Evolutionary conservation across 495 filamentous ascomycete genomes (phyloP), one percentile per base, ranked within the genome.

Genomic region (Trichoderma gamsii): DNA sequence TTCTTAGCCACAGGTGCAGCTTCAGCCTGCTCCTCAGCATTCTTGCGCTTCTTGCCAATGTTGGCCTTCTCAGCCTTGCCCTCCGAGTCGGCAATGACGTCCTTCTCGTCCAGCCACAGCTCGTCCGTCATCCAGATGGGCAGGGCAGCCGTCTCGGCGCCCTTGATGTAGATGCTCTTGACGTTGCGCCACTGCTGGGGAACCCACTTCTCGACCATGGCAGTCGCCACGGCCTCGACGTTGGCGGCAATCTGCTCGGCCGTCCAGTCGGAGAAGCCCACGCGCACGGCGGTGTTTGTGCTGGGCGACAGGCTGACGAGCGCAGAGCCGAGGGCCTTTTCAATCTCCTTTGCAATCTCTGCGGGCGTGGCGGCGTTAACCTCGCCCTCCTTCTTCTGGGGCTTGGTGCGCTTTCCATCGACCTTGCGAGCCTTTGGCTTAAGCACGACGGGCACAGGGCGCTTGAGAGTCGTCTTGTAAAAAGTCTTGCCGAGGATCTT

Each of bases 91-190:
- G 84, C 78, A 8, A 96, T 78, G 6, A 97, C 89, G 77, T 96
- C 90, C 25, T 78, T 81, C 70, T 93, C 90, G 65, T 92, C 90
- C 41, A 89, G 79, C 92, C 93, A 99, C 66, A 99, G 79, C 80
- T 98, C 91, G 73, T 89, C 86, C 11, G 95, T 90, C 73, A 97
- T 81, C 90, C 92, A 99, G 69, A 99, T 87, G 16, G 95, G 95
- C 71, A 99, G 80, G 15, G 93, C 92, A 69, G 86, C 89, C 12
- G 92, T 96, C 71, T 89, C 86, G 12, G 91, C 88, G 8, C 90
- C 89, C 82, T 98, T 99, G 78, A 99, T 82, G 79, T 97, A 92
- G 63, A 98, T 76, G 63, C 85, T 84, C 77, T 88, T 87, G 65
- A 98, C 85, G 74, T 91, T 92, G 69, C 85, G 85, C 93, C 93